Evolutionary conservation across 345 rosid genomes (phyloP), one percentile per base, ranked within the genome.

Genomic region (Litchi chinensis): DNA sequence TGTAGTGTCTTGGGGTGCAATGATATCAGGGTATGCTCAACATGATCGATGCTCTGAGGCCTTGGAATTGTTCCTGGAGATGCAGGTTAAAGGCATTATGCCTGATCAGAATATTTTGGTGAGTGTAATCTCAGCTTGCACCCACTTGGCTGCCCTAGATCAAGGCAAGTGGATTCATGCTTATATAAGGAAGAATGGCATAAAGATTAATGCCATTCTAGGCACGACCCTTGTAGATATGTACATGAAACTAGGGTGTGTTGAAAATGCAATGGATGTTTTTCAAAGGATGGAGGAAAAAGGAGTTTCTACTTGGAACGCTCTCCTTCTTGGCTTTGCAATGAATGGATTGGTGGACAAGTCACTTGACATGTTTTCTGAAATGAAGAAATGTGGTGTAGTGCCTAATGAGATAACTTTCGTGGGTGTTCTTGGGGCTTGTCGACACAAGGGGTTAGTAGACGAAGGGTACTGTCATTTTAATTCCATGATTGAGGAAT

Each of bases 401-500:
- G 40, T 41, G 11, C 91, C 94, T 56, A 88, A 87, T 74, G 90
- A 89, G 79, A 84, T 88, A 67, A 86, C 87, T 7, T 91, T 83
- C 77, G 69, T 89, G 67, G 91, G 84, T 15, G 85, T 91, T 68
- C 89, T 91, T 70, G 90, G 88, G 39, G 91, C 91, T 41, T 91
- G 92, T 78, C 82, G 90, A 60, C 92, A 91, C 78, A 88, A 83
- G 87, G 92, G 94, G 13, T 78, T 89, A 63, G 92, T 89, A 12
- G 83, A 89, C 13, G 90, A 91, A 73, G 92, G 92, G 6, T 79
- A 79, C 41, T 41, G 32, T 41, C 75, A 83, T 68, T 91, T 89
- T 50, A 82, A 76, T 76, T 80, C 90, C 71, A 88, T 91, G 92
- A 71, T 82, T 70, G 65, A 73, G n/a, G 89, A 89, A 21, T 77